Base-by-base conservation (phyloP, 1,139 yeast genomes). In the Yamadazyma atmosphaerica region DNA sequence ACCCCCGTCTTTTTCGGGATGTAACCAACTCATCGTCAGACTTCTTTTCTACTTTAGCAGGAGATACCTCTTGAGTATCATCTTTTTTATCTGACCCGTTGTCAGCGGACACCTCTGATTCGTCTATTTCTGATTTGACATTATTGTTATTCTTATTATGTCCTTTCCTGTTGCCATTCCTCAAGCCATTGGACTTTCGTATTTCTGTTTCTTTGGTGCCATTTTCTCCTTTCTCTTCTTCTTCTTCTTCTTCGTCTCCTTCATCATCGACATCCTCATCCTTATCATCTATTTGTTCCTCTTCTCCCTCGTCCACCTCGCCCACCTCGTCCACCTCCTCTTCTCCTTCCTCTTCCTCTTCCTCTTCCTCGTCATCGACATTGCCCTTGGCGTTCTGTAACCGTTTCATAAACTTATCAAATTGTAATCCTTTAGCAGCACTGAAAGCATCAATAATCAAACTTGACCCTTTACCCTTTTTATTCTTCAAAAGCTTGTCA, bases 371-470 rank as follows among this genome's bases (percentile, higher is more conserved):
- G 4, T 51, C 54, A 3, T 48, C 56, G 2, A 45, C 56, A 9
- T 51, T 55, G 10, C 18, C 35, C 12, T 29, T 25, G 22, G 25
- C 52, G 51, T 26, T 51, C 47, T 41, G 60, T 55, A 45, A 67
- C 54, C 19, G 52, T 50, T 52, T 56, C 60, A 70, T 67, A 47
- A 71, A 71, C 4, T 52, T 54, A 36, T 69, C 72, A 45, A 69
- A 72, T 23, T 58, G 57, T 35, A 70, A 54, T 9, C 63, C 68
- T 33, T 58, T 58, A 4, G 76, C 61, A 1, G 74, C 73, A 27
- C 60, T 53, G n/a, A 68, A 55, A 2, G 77, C 74, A 38, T 69
- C 74, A 31, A 57, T 60, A 22, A 66, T 66, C 37, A 60, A 63
- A 33, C 59, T 59, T 10, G 62, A 61, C 40, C 63, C 55, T 14